These are phyloP conservation scores for Chaetomium tenue DNA, from an alignment of 495 filamentous ascomycete genomes.

Conservation along the genomic window DNA sequence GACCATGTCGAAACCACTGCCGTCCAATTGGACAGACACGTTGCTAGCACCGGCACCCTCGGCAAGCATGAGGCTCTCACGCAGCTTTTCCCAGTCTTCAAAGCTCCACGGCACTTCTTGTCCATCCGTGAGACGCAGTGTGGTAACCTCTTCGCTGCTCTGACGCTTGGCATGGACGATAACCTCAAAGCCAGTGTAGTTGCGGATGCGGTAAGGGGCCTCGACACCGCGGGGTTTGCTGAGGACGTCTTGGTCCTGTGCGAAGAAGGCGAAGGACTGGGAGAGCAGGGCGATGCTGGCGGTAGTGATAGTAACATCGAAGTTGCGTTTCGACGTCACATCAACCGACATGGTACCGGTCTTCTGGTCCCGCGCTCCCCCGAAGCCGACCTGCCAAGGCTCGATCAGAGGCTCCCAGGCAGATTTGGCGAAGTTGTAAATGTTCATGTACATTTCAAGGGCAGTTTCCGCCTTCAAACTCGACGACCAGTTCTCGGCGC, in stretches of 20 bases:
- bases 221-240: slow-evolving; percentile 90
- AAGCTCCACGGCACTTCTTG: slow-evolving; percentile 94
- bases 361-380: slow-evolving; percentile 74
- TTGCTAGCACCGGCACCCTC: slow-evolving; percentile 70
- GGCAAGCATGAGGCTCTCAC: slow-evolving; percentile 80
- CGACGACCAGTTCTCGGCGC: slow-evolving; percentile 85
- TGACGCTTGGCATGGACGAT: slow-evolving; percentile 74
- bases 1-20: slow-evolving; percentile 87
- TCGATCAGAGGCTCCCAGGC: slow-evolving; percentile 97
- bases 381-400: slow-evolving; percentile 91
- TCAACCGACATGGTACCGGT: slow-evolving; percentile 79
- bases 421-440: slow-evolving; percentile 98
- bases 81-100: slow-evolving; percentile 89
- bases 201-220: slow-evolving; percentile 88
- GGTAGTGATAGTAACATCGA: slow-evolving; percentile 90
- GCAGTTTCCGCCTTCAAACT: slow-evolving; percentile 82
- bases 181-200: slow-evolving; percentile 91
- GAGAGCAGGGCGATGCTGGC: slow-evolving; percentile 90
- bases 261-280: slow-evolving; percentile 88
- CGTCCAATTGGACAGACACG: slow-evolving; percentile 81
- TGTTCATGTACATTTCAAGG: slow-evolving; percentile 89
- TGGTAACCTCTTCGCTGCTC: slow-evolving; percentile 53
- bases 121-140: slow-evolving; percentile 82
- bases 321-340: slow-evolving; percentile 77
- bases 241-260: slow-evolving; percentile 85